Conservation (phyloP, 768 basidiomycete genomes). For the Pisolithus tinctorius region DNA sequence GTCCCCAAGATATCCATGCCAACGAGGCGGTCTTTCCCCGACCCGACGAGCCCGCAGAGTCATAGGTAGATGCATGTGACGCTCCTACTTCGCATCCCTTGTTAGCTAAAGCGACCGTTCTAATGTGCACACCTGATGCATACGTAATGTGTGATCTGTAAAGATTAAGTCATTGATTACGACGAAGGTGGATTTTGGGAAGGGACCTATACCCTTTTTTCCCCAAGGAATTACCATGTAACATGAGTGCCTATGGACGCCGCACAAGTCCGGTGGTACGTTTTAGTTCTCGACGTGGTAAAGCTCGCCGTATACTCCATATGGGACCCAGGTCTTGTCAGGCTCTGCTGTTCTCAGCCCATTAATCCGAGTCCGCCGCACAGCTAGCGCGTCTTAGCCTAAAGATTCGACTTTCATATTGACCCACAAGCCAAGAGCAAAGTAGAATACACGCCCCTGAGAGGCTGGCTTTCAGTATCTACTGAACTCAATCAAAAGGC, state of each 20-base stretch:
- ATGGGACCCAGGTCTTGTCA: conserved; percentile 93
- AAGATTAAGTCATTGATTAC: no score
- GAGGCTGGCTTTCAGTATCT: conserved; percentile 78
- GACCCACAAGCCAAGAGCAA: conserved; percentile 46
- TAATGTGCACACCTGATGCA: no score
- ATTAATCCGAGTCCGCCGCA: conserved; percentile 83
- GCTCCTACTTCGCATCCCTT: not conserved
- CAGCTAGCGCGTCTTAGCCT: conserved; percentile 89
- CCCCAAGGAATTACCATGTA: no score
- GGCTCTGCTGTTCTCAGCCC: conserved; percentile 94
- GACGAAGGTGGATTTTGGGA: no score
- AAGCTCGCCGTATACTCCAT: conserved; percentile 94
- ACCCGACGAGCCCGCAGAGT: not conserved
- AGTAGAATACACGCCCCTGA: conserved; percentile 55
- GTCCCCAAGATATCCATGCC: not conserved
- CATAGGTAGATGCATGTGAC: not conserved
- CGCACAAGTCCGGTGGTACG: no score
- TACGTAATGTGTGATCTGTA: no score
- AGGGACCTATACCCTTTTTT: no score
- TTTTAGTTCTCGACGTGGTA: conserved; percentile 69
- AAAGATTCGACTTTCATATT: conserved; percentile 66
- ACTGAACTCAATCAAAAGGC: conserved; percentile 78
- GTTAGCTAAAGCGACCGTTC: no score
- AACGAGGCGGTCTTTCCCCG: not conserved
- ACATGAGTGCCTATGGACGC: no score